phyloP scores from a whole-genome alignment of 805 yeast species.

The Myxozyma nipponensis region DNA sequence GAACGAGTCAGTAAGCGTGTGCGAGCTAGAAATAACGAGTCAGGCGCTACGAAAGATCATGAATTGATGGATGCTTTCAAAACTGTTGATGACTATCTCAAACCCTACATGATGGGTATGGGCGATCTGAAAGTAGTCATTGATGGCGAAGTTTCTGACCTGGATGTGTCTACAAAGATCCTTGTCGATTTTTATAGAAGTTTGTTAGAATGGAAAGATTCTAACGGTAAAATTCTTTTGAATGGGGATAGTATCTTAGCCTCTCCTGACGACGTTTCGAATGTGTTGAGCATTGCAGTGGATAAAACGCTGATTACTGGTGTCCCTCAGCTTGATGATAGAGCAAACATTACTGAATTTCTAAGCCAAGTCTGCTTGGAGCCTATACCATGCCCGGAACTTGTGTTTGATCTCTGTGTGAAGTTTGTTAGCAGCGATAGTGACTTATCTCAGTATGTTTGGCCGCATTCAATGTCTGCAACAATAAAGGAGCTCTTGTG shows the following conservation, averaged over 20 bases:
- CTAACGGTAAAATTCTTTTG: constrained; percentile 9
- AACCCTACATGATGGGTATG: not conserved
- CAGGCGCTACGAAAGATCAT: constrained; percentile 17
- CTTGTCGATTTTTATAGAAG: constrained; percentile 13
- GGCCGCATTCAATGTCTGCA: constrained; percentile 17
- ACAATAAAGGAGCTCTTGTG: constrained; percentile 1
- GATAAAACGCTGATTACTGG: not conserved
- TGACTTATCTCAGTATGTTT: constrained; percentile 7
- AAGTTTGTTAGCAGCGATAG: not conserved
- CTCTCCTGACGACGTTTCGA: constrained; percentile 11
- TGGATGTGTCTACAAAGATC: not conserved
- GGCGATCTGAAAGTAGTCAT: not conserved
- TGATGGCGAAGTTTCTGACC: not conserved
- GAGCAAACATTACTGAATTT: not conserved
- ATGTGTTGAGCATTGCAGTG: constrained; percentile 17
- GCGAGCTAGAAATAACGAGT: constrained; percentile 31
- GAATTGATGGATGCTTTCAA: constrained; percentile 9
- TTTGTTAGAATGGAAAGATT: constrained; percentile 14
- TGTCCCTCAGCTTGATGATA: not conserved
- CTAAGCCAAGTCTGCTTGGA: not conserved
- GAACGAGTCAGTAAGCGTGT: constrained; percentile 31
- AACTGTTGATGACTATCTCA: not conserved
- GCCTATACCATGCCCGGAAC: not conserved
- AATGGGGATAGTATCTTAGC: constrained; percentile 9
- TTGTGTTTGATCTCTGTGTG: not conserved